Evolutionary conservation across 768 basidiomycete species (phyloP), one percentile per base, ranked within the genome.

Genomic region (Russula dissimulans): DNA sequence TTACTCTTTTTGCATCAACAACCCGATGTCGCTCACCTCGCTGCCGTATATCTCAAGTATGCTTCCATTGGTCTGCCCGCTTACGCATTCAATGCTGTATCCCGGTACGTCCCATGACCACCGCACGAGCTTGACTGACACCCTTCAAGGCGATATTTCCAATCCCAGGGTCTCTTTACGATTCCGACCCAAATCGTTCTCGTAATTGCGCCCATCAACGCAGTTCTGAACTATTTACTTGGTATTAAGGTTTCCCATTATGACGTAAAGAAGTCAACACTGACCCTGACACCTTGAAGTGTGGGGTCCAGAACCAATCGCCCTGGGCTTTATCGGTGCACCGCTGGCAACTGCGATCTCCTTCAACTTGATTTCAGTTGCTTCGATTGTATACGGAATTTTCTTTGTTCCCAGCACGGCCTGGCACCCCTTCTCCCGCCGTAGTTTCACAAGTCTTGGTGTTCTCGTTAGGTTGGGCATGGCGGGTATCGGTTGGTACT

Each of bases 311-410:
- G 75, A 80, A 39, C 75, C 82, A 4, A 74, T 97, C 57, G 78
- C 88, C 14, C 76, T 97, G 3, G 95, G 95, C 1, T 99, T 91
- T 72, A 83, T 89, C 54, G 95, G 95, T 14, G 95, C 94, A 4
- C 95, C 95, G 0, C 77, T 97, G 18, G 89, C 95, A 1, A 93
- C 93, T 2, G 85, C 89, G 0, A 78, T 95, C 45, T 89, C 89
- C 14, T 91, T 94, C 74, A 95, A 95, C 70, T 77, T 95, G n/a
- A 85, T 93, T 45, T 77, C 84, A 0, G 55, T 81, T 46, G 69
- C 79, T 56, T 89, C 83, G 1, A 74, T 89, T 51, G 56, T 77
- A 36, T 91, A 89, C 59, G 88, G 83, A 7, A 69, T 85, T 22
- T 78, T 78, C 67, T 83, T 79, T 67, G 78, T 81, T 73, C 90